Percentiles rank a stretch among this genome's conserved stretches.
Conservation (phyloP, 768 basidiomycete species). For the Amanita subjunquillea region DNA sequence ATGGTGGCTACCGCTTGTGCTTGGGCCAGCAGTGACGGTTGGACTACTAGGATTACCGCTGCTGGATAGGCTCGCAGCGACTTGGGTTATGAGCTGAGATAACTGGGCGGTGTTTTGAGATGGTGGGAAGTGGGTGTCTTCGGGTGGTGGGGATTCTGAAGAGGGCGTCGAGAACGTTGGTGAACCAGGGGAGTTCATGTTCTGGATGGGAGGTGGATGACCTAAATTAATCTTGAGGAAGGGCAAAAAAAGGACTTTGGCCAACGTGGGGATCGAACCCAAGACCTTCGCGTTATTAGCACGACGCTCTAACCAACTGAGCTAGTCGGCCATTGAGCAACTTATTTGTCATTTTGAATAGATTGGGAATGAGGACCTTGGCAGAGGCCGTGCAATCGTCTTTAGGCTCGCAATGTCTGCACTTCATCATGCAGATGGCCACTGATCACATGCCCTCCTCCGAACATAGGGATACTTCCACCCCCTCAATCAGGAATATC, state of each 20-base stretch:
- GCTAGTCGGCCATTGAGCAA: slow-evolving; percentile 50
- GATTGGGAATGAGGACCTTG: too few relatives aligned
- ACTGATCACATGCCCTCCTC: too few relatives aligned
- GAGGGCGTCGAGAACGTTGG: slow-evolving; percentile 31
- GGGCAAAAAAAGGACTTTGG: neutral
- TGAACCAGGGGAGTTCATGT: slow-evolving; percentile 32
- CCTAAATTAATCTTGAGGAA: too few relatives aligned
- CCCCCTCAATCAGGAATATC: too few relatives aligned
- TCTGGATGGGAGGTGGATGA: too few relatives aligned
- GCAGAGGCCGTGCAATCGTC: too few relatives aligned
- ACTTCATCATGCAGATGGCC: too few relatives aligned
- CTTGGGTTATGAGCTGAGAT: slow-evolving; percentile 23
- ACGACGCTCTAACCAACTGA: slow-evolving; percentile 83
- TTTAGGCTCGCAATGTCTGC: too few relatives aligned
- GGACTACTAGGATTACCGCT: slow-evolving; percentile 12
- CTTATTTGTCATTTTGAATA: too few relatives aligned
- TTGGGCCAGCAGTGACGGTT: neutral
- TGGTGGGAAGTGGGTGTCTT: slow-evolving; percentile 20
- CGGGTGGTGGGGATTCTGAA: slow-evolving; percentile 32
- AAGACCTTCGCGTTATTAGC: slow-evolving; percentile 70
- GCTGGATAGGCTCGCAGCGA: slow-evolving; percentile 19
- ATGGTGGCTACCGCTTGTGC: neutral
- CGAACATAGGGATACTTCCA: too few relatives aligned
- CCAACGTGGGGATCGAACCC: slow-evolving; percentile 48
- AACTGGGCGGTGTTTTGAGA: slow-evolving; percentile 13